Base-by-base conservation (phyloP, 2,329 filamentous ascomycete genomes). In the Pseudogymnoascus sp. region DNA sequence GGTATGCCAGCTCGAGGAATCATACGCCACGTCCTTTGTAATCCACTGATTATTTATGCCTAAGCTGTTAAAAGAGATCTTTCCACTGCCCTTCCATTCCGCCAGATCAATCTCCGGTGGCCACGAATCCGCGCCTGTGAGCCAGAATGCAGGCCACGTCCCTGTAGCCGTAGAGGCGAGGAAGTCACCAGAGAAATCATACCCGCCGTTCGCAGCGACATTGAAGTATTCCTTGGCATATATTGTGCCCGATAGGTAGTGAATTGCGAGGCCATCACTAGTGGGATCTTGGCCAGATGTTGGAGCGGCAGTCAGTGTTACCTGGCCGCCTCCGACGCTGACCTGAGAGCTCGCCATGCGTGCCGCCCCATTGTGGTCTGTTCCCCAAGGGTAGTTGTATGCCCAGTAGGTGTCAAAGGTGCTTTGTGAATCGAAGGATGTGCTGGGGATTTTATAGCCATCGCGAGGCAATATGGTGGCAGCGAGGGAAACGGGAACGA, bases 21-120 rank as follows among this genome's bases (percentile, higher is more conserved):
- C 74, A 66, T 85, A 85, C 0, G 71, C 71, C 6, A 83, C 77
- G 66, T 85, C 78, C 42, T 75, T 73, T 40, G 80, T 77, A 3
- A 75, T 71, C 2, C 83, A 78, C 50, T 78, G 69, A 4, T 74
- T 78, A 33, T 77, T 78, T 1, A 79, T 80, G 67, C 81, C 80
- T 69, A 81, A 81, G 1, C 81, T 84, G 67, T 84, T 84, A 74
- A 84, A 84, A 33, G 76, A 79, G 65, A 83, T 80, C 69, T 82
- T 79, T 15, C 81, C 82, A 17, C 35, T 61, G 1, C 83, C 83
- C 69, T 85, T 85, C 83, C 83, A 85, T 71, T 85, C 83, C 1
- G 82, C 82, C 72, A 85, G 77, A 69, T 85, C 83, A 63, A 85
- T 79, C 76, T 85, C 83, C 0, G 83, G 83, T 15, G 82, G 83